These are phyloP conservation scores for Amoebophrya sp. DNA, from an alignment of 169 alveolate genomes.

Conservation along the genomic window DNA sequence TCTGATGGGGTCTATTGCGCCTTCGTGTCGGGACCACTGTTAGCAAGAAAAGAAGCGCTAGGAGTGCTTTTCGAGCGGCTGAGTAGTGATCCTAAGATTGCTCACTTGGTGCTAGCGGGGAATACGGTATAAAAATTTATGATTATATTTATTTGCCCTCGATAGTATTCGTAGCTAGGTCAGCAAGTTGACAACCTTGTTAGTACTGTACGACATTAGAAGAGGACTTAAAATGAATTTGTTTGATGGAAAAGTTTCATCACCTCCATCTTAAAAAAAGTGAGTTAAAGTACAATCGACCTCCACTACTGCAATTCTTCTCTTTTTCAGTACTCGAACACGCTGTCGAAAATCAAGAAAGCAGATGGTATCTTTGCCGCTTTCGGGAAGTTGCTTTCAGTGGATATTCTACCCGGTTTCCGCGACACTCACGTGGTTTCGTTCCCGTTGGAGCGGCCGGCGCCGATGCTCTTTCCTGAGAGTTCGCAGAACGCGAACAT, in stretches of 20 bases:
- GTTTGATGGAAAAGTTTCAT: no score
- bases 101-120: background rate
- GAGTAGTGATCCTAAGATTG: background rate
- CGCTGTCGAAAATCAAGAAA: background rate
- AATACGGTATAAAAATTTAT: background rate
- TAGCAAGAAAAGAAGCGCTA: background rate
- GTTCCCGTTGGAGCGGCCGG: background rate
- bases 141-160: no score
- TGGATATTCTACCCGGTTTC: background rate
- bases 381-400: background rate
- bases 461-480: conserved; percentile 5
- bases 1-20: background rate
- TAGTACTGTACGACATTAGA: no score
- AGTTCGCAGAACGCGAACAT: background rate
- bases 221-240: no score
- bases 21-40: background rate
- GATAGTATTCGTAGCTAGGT: no score
- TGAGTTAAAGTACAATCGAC: no score
- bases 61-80: background rate
- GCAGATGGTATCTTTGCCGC: background rate
- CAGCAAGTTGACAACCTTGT: no score
- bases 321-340: background rate
- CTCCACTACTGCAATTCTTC: no score
- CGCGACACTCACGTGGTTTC: background rate
- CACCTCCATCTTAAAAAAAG: no score